Evolutionary conservation across 2,329 filamentous ascomycete genomes (phyloP), one percentile per base, ranked within the genome.

Genomic region (Cadophora sp.): DNA sequence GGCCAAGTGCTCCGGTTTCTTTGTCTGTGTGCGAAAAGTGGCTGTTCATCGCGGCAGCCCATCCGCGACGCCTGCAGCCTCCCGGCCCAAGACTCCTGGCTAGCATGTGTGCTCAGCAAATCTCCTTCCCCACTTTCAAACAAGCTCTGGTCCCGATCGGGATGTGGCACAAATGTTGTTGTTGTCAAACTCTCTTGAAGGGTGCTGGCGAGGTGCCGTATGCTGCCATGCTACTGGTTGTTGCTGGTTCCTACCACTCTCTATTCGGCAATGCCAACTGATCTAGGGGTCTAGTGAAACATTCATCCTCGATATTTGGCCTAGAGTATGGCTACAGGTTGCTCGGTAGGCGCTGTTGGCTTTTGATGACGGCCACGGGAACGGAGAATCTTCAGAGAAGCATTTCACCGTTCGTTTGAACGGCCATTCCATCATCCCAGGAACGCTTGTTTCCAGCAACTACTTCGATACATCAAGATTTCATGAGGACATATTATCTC

Each of bases 11-110:
- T 70, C 67, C 53, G 65, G 70, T 79, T 79, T 81, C 83, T 84
- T 84, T 84, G 82, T 84, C 81, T 77, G 77, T 74, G 69, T 78
- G 77, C 73, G 79, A 77, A 79, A 76, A 24, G 65, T 71, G 68
- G 50, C 68, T 66, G 68, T 68, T 64, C 67, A 65, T 69, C 48
- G 69, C 71, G 67, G 72, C 71, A 71, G 72, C 70, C 65, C 74
- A 79, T 77, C 81, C 80, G 80, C 80, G 81, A 78, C 76, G 81
- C 77, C 79, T 85, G 83, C 83, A 83, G 80, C 79, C 77, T 79
- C 75, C 83, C 83, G 76, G 50, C 71, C 75, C 75, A 74, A 73
- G 67, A 71, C 69, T 74, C 72, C 70, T 74, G 55, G 73, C 73
- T 73, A 77, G 70, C 75, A 75, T 68, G 69, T 70, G 69, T 73